Percentiles rank a stretch among this genome's conserved stretches.
Evolutionary conservation across 2,329 filamentous ascomycete genomes (phyloP).

Genomic region (Stylonectria norvegica): DNA sequence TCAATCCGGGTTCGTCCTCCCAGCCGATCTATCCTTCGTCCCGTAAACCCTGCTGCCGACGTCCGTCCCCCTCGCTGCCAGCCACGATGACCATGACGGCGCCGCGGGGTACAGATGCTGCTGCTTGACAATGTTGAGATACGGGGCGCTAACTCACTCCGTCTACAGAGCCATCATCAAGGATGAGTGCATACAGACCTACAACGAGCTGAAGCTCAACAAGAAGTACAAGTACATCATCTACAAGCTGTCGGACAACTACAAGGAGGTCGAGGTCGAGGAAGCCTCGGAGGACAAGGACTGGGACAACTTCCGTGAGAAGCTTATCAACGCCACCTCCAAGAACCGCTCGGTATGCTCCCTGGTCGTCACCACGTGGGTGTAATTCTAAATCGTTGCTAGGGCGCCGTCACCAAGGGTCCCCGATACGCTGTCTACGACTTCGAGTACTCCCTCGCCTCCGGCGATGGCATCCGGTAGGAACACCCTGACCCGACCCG

Average conservation of each 20-base stretch:
- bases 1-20: constrained; percentile 59
- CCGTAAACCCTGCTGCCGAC: constrained; percentile 16
- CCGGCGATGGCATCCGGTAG: constrained; percentile 70
- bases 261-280: constrained; percentile 79
- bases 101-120: constrained; percentile 22
- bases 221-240: constrained; percentile 84
- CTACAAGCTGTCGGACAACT: constrained; percentile 82
- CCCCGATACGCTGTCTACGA: constrained; percentile 84
- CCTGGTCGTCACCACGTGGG: constrained; percentile 1
- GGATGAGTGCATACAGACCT: constrained; percentile 66
- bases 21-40: constrained; percentile 44
- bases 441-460: constrained; percentile 70
- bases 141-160: constrained; percentile 23
- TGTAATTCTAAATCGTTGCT: constrained; percentile 7
- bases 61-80: constrained; percentile 9
- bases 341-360: constrained; percentile 63
- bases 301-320: constrained; percentile 71
- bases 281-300: constrained; percentile 64
- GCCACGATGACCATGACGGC: constrained; percentile 16
- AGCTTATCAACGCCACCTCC: constrained; percentile 69
- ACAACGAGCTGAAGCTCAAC: constrained; percentile 79
- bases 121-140: constrained; percentile 9
- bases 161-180: constrained; percentile 63
- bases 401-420: constrained; percentile 62
- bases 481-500: constrained; percentile 11